phyloP scores from a whole-genome alignment of 805 yeast species.

The Ogataea chonburiensis region DNA sequence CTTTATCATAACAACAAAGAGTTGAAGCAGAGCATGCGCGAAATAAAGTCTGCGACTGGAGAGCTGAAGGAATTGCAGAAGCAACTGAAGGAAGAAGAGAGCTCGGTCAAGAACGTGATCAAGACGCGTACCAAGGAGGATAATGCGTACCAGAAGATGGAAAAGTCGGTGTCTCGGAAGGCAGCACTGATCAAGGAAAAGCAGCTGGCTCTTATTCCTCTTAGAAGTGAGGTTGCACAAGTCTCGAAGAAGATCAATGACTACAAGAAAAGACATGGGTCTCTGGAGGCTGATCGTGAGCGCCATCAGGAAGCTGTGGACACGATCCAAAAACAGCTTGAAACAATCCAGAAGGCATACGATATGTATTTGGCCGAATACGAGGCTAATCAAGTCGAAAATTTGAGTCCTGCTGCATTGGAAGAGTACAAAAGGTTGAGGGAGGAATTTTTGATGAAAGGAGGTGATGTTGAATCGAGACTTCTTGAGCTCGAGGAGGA shows the following conservation, averaged over 20 bases:
- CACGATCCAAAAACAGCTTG: slow-evolving; percentile 47
- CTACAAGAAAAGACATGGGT: slow-evolving; percentile 46
- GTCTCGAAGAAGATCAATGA: slow-evolving; percentile 45
- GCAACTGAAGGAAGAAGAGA: slow-evolving; percentile 31
- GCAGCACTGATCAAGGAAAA: slow-evolving; percentile 42
- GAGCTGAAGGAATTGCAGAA: slow-evolving; percentile 15
- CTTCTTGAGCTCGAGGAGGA: slow-evolving; percentile 46
- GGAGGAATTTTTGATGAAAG: slow-evolving; percentile 50
- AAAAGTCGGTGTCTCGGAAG: slow-evolving; percentile 37
- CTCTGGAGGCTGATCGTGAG: slow-evolving; percentile 50
- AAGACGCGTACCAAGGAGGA: slow-evolving; percentile 48
- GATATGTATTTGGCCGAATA: slow-evolving; percentile 20
- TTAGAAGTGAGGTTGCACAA: slow-evolving; percentile 54
- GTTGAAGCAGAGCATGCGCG: slow-evolving; percentile 34
- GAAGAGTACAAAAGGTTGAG: slow-evolving; percentile 59
- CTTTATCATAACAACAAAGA: slow-evolving; percentile 57
- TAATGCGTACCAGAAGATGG: slow-evolving; percentile 41
- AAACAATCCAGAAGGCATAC: slow-evolving; percentile 29
- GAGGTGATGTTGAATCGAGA: slow-evolving; percentile 58
- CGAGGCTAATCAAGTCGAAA: slow-evolving; percentile 12
- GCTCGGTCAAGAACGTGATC: slow-evolving; percentile 27
- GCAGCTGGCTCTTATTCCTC: slow-evolving; percentile 56
- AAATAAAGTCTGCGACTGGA: slow-evolving; percentile 26
- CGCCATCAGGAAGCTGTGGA: slow-evolving; percentile 47
- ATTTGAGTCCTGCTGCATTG: slow-evolving; percentile 49